Conservation (phyloP, 75 land plant species). For the Cunninghamia lanceolata region DNA sequence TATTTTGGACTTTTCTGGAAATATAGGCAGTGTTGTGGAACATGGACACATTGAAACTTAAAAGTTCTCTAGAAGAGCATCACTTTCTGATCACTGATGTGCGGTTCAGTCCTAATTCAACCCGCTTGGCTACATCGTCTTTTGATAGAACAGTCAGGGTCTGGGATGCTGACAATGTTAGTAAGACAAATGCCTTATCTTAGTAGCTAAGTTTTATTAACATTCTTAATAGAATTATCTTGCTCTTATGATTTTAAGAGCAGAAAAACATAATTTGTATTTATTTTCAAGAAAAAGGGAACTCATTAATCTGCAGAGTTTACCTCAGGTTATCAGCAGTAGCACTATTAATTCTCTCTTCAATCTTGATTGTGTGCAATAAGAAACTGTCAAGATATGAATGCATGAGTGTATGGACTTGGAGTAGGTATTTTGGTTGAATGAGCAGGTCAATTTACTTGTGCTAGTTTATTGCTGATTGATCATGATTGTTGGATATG, state of each 20-base stretch:
- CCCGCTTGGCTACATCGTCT: slow-evolving; percentile 93
- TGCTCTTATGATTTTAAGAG: not conserved
- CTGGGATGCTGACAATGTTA: slow-evolving; percentile 96
- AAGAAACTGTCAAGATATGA: not conserved
- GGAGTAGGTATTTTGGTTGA: not conserved
- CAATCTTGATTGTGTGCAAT: not conserved
- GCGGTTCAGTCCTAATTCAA: slow-evolving; percentile 85
- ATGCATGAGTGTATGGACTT: not conserved
- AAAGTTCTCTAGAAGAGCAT: slow-evolving; percentile 86
- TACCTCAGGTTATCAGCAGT: not conserved
- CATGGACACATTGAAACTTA: slow-evolving; percentile 71
- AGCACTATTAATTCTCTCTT: not conserved
- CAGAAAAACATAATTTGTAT: not conserved
- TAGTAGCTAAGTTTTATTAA: not conserved
- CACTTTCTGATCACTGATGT: slow-evolving; percentile 78
- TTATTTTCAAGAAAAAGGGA: not conserved
- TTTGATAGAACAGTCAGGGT: slow-evolving; percentile 95
- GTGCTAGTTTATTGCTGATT: not conserved
- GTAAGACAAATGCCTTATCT: slow-evolving; percentile 17
- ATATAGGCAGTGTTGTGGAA: slow-evolving; percentile 87
- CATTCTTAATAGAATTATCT: not conserved
- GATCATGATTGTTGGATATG: not conserved
- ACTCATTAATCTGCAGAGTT: not conserved
- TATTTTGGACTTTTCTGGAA: not conserved
- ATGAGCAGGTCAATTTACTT: not conserved